Conservation (phyloP, 2,329 filamentous ascomycete species). For the Corniculantispora saksenae region DNA sequence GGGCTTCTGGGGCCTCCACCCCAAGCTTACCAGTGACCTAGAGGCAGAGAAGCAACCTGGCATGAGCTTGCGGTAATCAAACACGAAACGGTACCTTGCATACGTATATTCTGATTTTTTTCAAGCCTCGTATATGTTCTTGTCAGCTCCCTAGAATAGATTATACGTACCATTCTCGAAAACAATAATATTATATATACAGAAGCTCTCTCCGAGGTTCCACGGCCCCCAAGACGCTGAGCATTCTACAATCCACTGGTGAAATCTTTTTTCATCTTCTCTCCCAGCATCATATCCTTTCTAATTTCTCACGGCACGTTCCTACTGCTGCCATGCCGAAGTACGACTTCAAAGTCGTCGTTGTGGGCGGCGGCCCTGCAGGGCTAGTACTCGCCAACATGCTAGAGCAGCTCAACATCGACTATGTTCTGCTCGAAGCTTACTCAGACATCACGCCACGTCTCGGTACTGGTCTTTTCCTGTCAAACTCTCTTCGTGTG, state of each 20-base stretch:
- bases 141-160: background rate
- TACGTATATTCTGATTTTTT: too few relatives aligned
- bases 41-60: background rate
- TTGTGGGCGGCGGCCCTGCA: slow-evolving; percentile 50
- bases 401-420: slow-evolving; percentile 46
- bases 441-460: slow-evolving; percentile 43
- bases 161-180: background rate
- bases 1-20: slow-evolving; percentile 20
- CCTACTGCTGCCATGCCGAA: slow-evolving; percentile 4
- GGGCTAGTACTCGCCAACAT: slow-evolving; percentile 38
- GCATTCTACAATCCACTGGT: background rate
- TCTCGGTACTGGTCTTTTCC: slow-evolving; percentile 49
- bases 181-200: background rate
- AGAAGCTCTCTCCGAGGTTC: background rate
- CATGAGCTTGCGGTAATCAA: too few relatives aligned
- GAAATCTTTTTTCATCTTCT: background rate
- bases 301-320: background rate
- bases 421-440: slow-evolving; percentile 51
- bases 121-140: too few relatives aligned
- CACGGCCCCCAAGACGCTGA: background rate
- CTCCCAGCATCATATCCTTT: background rate
- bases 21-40: slow-evolving; percentile 27
- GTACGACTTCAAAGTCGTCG: slow-evolving; percentile 27
- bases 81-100: too few relatives aligned
- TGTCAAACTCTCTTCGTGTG: slow-evolving; percentile 47